Percentiles rank a stretch among this genome's conserved stretches.
Conservation (phyloP, 1,284 basidiomycete species). For the Pyrrhoderma lamaoense region DNA sequence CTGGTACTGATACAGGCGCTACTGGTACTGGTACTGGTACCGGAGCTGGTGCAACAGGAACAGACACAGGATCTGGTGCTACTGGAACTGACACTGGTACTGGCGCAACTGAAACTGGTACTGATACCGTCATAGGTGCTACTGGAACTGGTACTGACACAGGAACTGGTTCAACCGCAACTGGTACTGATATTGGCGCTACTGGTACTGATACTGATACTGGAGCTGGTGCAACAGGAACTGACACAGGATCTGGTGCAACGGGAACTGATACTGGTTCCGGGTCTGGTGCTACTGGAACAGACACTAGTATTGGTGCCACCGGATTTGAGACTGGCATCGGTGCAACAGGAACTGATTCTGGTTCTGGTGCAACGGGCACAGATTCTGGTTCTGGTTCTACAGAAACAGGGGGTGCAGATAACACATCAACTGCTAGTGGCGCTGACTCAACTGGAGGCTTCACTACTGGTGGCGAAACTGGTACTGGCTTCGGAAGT, state of each 20-base stretch:
- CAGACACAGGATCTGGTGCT: background rate
- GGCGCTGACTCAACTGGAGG: background rate
- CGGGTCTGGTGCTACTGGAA: background rate
- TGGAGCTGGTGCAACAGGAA: background rate
- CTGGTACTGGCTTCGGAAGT: background rate
- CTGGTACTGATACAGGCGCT: background rate
- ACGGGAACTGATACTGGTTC: background rate
- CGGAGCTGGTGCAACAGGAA: slow-evolving; percentile 1
- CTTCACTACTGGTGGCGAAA: background rate
- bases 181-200: slow-evolving; percentile 6
- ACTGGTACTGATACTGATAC: slow-evolving; percentile 1
- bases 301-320: background rate
- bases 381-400: background rate
- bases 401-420: background rate
- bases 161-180: background rate
- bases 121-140: background rate
- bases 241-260: slow-evolving; percentile 4
- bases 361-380: background rate
- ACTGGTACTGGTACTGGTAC: slow-evolving; percentile 1
- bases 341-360: slow-evolving; percentile 2
- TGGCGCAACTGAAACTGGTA: background rate
- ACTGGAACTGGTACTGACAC: background rate
- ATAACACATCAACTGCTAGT: background rate
- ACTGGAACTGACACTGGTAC: background rate
- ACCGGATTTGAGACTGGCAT: background rate